Percentiles rank a stretch among this genome's conserved stretches.
These are phyloP conservation scores for Westerdykella sp. DNA, from an alignment of 2,329 filamentous ascomycete species.

Conservation along the genomic window DNA sequence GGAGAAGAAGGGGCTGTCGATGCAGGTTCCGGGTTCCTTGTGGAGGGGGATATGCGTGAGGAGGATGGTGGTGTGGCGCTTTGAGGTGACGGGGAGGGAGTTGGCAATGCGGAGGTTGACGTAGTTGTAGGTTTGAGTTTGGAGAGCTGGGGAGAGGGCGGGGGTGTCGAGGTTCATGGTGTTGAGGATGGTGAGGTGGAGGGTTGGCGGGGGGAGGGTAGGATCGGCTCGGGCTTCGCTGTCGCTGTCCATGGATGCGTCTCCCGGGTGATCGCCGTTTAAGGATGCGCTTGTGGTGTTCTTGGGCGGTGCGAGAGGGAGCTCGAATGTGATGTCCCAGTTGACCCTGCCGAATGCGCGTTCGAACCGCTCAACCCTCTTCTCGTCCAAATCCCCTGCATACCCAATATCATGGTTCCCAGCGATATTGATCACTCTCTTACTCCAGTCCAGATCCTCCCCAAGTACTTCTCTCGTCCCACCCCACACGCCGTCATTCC, in stretches of 20 bases:
- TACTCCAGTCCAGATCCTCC: constrained; percentile 57
- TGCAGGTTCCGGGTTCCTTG: constrained; percentile 75
- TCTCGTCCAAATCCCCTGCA: constrained; percentile 77
- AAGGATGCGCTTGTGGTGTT: constrained; percentile 7
- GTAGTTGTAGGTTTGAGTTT: constrained; percentile 71
- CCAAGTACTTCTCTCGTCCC: constrained; percentile 37
- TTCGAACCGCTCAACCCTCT: constrained; percentile 75
- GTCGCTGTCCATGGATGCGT: background rate
- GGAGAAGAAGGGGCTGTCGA: constrained; percentile 75
- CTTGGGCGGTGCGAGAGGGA: constrained; percentile 12
- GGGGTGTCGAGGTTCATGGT: constrained; percentile 91
- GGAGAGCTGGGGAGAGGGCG: constrained; percentile 59
- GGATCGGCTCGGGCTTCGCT: background rate
- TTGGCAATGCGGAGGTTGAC: constrained; percentile 61
- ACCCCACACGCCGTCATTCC: constrained; percentile 15
- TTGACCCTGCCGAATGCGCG: constrained; percentile 78
- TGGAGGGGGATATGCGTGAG: constrained; percentile 89
- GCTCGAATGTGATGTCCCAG: constrained; percentile 71
- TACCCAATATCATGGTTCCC: constrained; percentile 98
- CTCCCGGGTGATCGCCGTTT: background rate
- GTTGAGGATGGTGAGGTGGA: constrained; percentile 83
- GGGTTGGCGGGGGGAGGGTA: constrained; percentile 49
- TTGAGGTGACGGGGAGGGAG: constrained; percentile 54
- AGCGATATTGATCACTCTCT: constrained; percentile 76
- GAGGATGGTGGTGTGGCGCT: constrained; percentile 69